Conservation (phyloP, 345 rosid species). For the Lepidium aucheri region DNA sequence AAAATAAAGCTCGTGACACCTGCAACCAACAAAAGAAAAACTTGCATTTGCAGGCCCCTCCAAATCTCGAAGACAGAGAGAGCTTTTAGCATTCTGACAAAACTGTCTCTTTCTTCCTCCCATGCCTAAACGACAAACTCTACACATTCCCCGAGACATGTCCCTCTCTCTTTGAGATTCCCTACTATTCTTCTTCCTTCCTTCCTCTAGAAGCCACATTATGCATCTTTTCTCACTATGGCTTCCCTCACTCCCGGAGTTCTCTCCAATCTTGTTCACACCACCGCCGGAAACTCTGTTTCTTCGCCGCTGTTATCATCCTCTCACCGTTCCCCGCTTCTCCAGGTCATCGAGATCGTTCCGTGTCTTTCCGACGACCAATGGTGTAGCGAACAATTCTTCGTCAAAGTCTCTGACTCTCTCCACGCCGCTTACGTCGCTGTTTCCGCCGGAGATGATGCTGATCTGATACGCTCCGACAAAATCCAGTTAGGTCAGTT, state of each 20-base stretch:
- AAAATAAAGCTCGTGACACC: constrained; percentile 10
- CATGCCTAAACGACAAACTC: constrained; percentile 19
- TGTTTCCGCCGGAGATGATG: constrained; percentile 28
- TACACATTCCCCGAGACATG: constrained; percentile 22
- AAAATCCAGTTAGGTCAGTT: constrained; percentile 46
- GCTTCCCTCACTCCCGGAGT: constrained; percentile 45
- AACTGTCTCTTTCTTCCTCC: constrained; percentile 1
- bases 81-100: constrained; percentile 16
- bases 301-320: constrained; percentile 13
- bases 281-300: constrained; percentile 24
- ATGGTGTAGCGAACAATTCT: constrained; percentile 43
- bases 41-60: neutral
- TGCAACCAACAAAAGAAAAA: constrained; percentile 15
- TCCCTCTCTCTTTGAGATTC: constrained; percentile 19
- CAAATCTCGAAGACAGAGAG: constrained; percentile 26
- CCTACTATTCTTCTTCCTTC: constrained; percentile 3
- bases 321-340: constrained; percentile 38
- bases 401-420: constrained; percentile 50
- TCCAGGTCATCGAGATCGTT: constrained; percentile 46
- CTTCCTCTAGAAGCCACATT: neutral
- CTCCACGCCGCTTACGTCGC: constrained; percentile 45
- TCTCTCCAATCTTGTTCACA: constrained; percentile 37
- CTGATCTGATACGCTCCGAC: constrained; percentile 40
- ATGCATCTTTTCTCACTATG: constrained; percentile 22
- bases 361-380: constrained; percentile 40